Conservation (phyloP, 2,329 filamentous ascomycete genomes). For the Ascochyta viciae-villosae region DNA sequence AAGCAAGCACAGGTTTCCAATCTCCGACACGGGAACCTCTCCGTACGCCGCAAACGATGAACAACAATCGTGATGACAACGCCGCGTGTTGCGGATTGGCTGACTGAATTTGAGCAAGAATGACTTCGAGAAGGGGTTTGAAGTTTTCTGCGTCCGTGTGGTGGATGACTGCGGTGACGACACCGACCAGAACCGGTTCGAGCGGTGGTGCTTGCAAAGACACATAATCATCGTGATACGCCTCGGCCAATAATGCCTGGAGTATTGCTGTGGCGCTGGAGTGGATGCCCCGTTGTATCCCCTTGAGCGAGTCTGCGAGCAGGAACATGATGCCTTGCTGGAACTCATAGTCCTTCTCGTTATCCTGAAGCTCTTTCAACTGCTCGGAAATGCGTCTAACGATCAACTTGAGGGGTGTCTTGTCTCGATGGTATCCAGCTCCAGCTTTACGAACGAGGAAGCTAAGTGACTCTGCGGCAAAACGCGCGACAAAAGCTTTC, state of each 20-base stretch:
- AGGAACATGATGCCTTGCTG: conserved; percentile 90
- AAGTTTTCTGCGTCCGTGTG: conserved; percentile 80
- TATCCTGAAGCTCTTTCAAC: conserved; percentile 62
- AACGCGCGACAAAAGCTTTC: conserved; percentile 86
- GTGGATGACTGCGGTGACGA: conserved; percentile 83
- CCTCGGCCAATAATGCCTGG: conserved; percentile 55
- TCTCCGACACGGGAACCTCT: conserved; percentile 76
- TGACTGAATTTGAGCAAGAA: conserved; percentile 56
- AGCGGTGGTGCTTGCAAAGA: conserved; percentile 57
- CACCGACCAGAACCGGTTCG: conserved; percentile 72
- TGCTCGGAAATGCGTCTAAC: conserved; percentile 75
- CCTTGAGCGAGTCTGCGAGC: conserved; percentile 81
- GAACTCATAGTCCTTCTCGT: conserved; percentile 71
- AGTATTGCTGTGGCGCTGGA: conserved; percentile 64
- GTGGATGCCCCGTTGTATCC: conserved; percentile 65
- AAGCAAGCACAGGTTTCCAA: conserved; percentile 71
- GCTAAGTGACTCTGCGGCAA: conserved; percentile 92
- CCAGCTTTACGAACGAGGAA: conserved; percentile 92
- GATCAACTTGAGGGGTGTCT: conserved; percentile 71
- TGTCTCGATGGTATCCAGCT: conserved; percentile 75
- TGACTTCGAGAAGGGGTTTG: conserved; percentile 67
- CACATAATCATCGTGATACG: conserved; percentile 31
- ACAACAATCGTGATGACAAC: conserved; percentile 61
- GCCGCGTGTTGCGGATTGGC: conserved; percentile 49
- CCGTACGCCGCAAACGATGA: conserved; percentile 77